A percentile compares a stretch with the other conserved stretches of the same genome.
Evolutionary conservation across 345 rosid genomes (phyloP).

Genomic region (Dovyalis caffra): DNA sequence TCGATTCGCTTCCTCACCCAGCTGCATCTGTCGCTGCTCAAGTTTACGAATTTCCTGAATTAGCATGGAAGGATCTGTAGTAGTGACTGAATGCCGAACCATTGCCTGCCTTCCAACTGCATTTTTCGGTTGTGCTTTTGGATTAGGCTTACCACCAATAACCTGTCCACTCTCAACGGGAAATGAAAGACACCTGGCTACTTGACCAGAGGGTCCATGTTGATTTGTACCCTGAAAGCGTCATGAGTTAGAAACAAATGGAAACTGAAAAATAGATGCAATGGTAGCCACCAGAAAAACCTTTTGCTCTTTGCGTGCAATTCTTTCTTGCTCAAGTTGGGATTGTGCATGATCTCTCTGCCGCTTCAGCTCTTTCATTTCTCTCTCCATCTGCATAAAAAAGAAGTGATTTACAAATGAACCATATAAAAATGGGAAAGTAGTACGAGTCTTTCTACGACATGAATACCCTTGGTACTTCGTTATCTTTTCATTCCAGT

Average conservation of each 20-base stretch:
- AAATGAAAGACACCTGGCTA: slow-evolving; percentile 75
- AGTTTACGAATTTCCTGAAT: slow-evolving; percentile 83
- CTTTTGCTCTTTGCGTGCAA: slow-evolving; percentile 64
- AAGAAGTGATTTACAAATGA: background rate
- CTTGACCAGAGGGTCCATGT: slow-evolving; percentile 60
- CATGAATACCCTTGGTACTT: background rate
- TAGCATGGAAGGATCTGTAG: slow-evolving; percentile 69
- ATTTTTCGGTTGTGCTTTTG: slow-evolving; percentile 40
- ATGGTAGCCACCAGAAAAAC: slow-evolving; percentile 32
- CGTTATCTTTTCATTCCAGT: background rate
- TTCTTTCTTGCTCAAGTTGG: slow-evolving; percentile 74
- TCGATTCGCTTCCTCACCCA: slow-evolving; percentile 87
- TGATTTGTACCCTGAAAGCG: slow-evolving; percentile 48
- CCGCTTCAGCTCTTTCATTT: slow-evolving; percentile 90
- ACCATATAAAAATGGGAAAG: background rate
- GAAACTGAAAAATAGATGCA: background rate
- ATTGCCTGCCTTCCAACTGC: slow-evolving; percentile 43
- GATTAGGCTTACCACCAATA: slow-evolving; percentile 35
- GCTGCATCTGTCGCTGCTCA: slow-evolving; percentile 77
- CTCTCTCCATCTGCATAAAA: slow-evolving; percentile 69
- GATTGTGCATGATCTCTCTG: slow-evolving; percentile 89
- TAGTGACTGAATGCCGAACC: slow-evolving; percentile 63
- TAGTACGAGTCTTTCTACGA: background rate
- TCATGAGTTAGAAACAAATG: slow-evolving; percentile 12
- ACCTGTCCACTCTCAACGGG: slow-evolving; percentile 39